Evolutionary conservation across 2,329 filamentous ascomycete species (phyloP).

Genomic region (Aspergillus intermedius): DNA sequence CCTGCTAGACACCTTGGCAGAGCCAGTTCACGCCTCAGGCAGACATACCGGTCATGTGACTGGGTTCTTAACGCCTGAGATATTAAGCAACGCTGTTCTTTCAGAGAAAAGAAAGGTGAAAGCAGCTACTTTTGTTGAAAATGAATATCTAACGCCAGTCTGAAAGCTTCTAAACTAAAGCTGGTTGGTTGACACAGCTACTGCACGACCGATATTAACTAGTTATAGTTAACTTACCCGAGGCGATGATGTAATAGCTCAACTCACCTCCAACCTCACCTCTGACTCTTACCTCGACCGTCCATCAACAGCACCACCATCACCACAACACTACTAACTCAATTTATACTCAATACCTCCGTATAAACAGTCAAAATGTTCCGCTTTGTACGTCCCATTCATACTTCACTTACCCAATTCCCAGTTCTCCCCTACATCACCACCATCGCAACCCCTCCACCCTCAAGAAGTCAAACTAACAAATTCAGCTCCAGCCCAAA

Average conservation of each 20-base stretch:
- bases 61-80: no score
- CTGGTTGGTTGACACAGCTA: no score
- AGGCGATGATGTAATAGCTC: not conserved
- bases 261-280: not conserved
- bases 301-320: not conserved
- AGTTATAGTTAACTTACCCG: not conserved
- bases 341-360: constrained; percentile 2
- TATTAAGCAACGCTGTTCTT: no score
- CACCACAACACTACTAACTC: not conserved
- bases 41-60: no score
- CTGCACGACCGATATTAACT: not conserved
- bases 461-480: not conserved
- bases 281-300: not conserved
- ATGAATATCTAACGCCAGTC: no score
- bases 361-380: constrained; percentile 14
- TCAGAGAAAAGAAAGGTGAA: no score
- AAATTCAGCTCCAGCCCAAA: constrained; percentile 54
- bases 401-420: not conserved
- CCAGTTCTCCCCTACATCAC: not conserved
- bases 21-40: no score
- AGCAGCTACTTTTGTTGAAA: no score
- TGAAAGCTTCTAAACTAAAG: no score
- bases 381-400: constrained; percentile 13
- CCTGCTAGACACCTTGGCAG: no score
- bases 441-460: not conserved